phyloP scores from a whole-genome alignment of 768 basidiomycete species.

The Kwoniella shandongensis region DNA sequence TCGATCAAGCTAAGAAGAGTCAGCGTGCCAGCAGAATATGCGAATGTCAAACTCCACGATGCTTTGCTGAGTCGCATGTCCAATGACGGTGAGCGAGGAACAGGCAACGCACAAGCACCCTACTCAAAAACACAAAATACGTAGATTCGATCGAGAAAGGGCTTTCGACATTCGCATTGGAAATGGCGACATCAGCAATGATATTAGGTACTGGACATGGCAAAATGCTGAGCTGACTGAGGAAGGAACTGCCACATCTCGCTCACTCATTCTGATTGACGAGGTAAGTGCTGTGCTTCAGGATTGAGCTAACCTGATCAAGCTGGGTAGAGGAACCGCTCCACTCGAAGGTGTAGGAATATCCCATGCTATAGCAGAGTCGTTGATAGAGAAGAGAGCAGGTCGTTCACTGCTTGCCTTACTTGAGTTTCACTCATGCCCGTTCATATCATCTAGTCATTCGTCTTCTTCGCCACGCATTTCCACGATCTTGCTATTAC shows the following conservation, averaged over 20 bases:
- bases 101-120: too few species aligned
- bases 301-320: neutral
- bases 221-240: neutral
- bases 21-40: conserved; percentile 85
- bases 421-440: neutral
- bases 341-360: conserved; percentile 67
- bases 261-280: conserved; percentile 78
- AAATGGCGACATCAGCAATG: conserved; percentile 91
- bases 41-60: conserved; percentile 85
- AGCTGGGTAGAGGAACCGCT: conserved; percentile 78
- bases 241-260: conserved; percentile 65
- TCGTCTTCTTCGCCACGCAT: conserved; percentile 93
- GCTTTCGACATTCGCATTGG: conserved; percentile 89
- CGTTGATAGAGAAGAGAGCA: conserved; percentile 67
- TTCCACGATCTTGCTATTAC: conserved; percentile 77
- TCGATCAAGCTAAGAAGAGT: conserved; percentile 3
- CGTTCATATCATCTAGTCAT: conserved; percentile 59
- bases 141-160: conserved; percentile 82
- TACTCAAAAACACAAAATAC: neutral
- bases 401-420: too few species aligned
- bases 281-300: conserved; percentile 57
- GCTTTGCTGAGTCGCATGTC: conserved; percentile 80
- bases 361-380: conserved; percentile 55
- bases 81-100: conserved; percentile 62
- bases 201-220: conserved; percentile 64